A percentile compares a stretch with the other conserved stretches of the same genome.
Conservation (phyloP, 371 early-diverging fungal genomes). For the Mucor saturninus region DNA sequence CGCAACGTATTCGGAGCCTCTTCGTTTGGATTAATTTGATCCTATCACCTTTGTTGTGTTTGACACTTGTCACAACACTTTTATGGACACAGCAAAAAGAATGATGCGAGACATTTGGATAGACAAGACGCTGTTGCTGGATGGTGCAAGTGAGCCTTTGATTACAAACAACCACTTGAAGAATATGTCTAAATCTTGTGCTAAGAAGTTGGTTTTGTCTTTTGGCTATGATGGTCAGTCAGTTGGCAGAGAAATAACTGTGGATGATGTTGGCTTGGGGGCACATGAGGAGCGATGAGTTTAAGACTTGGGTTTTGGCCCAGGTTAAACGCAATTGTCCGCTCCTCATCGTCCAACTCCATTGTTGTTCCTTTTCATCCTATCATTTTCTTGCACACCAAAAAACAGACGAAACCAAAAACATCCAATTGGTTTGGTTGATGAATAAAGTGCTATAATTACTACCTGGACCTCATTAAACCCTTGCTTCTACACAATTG, state of each 20-base stretch:
- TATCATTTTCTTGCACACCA: no score
- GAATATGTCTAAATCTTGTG: neutral
- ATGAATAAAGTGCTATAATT: no score
- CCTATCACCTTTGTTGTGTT: constrained; percentile 9
- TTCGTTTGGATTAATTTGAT: constrained; percentile 22
- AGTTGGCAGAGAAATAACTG: neutral
- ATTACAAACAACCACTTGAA: neutral
- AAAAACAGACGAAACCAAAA: no score
- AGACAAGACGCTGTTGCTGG: no score
- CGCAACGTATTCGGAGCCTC: constrained; percentile 13
- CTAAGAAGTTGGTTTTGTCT: neutral
- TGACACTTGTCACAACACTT: constrained; percentile 23
- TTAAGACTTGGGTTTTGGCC: neutral
- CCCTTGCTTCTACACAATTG: no score
- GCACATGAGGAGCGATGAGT: neutral
- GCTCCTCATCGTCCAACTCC: no score
- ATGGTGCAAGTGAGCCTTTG: neutral
- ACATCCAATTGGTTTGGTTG: no score
- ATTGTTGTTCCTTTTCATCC: no score
- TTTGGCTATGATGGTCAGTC: neutral
- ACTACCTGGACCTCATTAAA: no score
- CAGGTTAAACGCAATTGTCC: no score
- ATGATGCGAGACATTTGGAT: neutral
- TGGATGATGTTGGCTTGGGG: neutral
- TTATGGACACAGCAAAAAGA: constrained; percentile 9